Evolutionary conservation across 495 filamentous ascomycete species (phyloP).

Genomic region (Talaromyces trachyspermus): DNA sequence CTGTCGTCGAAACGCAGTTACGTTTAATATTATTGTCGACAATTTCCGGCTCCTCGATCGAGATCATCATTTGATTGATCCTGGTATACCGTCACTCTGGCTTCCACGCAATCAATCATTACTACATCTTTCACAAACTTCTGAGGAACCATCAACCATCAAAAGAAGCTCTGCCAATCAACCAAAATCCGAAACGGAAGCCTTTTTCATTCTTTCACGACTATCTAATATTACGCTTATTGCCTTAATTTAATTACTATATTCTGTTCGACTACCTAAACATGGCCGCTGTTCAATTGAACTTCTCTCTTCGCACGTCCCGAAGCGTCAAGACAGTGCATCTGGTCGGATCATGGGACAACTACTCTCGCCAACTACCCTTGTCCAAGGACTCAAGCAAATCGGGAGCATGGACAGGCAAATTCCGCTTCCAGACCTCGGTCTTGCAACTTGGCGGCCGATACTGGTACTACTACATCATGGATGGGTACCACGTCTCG

Average conservation of each 20-base stretch:
- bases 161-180: conserved; percentile 10
- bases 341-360: conserved; percentile 96
- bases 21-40: no score
- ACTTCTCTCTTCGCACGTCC: conserved; percentile 90
- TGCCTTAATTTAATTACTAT: no score
- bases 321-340: conserved; percentile 97
- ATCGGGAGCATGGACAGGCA: conserved; percentile 84
- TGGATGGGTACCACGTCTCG: conserved; percentile 97
- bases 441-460: conserved; percentile 76
- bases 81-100: not conserved
- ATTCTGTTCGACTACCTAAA: no score
- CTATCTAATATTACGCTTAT: conserved; percentile 33
- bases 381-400: conserved; percentile 82
- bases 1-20: not conserved
- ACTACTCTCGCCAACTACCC: conserved; percentile 87
- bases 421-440: conserved; percentile 86
- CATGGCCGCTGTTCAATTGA: conserved; percentile 80
- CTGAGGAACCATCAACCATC: conserved; percentile 5
- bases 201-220: conserved; percentile 26
- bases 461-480: conserved; percentile 99
- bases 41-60: no score
- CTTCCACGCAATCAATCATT: not conserved
- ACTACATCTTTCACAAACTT: conserved; percentile 7
- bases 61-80: no score
- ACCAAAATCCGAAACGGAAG: not conserved